Evolutionary conservation across 495 filamentous ascomycete species (phyloP).

Genomic region (Mycothermus thermophilus): DNA sequence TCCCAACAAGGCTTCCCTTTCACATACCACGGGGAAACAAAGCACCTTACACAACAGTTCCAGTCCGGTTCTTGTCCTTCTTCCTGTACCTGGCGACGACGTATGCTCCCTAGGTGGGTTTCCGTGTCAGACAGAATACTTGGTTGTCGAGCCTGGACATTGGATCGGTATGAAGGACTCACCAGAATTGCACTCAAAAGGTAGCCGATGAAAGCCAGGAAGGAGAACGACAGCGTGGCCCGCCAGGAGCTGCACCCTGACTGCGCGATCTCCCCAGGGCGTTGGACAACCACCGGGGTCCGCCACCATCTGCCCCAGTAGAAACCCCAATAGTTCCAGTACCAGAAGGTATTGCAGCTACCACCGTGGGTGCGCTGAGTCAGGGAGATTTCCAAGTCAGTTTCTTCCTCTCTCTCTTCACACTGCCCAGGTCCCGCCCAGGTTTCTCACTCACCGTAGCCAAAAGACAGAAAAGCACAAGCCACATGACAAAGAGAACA

Average conservation of each 20-base stretch:
- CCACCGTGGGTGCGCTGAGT: constrained; percentile 6
- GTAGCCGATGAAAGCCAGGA: constrained; percentile 11
- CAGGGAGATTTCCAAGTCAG: no score
- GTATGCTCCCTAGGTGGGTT: no score
- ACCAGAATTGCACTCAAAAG: constrained; percentile 13
- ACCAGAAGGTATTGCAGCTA: constrained; percentile 11
- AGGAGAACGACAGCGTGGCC: constrained; percentile 12
- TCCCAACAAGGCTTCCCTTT: no score
- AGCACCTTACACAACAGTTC: no score
- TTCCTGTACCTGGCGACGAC: no score
- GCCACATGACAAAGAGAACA: constrained; percentile 15
- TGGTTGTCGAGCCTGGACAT: no score
- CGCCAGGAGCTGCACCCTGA: constrained; percentile 10
- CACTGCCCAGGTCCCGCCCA: no score
- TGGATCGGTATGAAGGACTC: neutral
- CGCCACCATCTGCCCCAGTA: constrained; percentile 15
- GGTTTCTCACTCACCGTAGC: constrained; percentile 5
- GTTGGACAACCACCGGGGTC: neutral
- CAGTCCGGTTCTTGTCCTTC: no score
- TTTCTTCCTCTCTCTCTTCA: no score
- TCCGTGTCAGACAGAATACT: no score
- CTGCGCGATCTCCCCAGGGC: neutral
- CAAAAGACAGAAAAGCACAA: constrained; percentile 14
- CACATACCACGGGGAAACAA: no score
- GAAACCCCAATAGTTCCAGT: constrained; percentile 15